Evolutionary conservation across 2,329 filamentous ascomycete species (phyloP).

Genomic region (Colletotrichum liaoningense): DNA sequence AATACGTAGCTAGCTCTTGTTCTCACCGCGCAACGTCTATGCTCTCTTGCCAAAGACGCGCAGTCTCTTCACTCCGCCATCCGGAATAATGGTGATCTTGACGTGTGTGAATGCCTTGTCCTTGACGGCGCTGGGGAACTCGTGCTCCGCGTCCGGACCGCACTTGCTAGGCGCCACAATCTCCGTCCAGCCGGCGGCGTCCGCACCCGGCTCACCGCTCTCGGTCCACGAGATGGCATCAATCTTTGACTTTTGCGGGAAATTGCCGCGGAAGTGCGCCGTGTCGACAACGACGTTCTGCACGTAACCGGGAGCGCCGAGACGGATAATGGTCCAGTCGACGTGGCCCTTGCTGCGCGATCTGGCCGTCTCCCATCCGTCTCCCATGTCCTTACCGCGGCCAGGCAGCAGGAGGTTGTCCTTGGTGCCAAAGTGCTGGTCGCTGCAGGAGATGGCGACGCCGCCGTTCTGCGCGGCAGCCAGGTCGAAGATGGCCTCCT

Average conservation of each 20-base stretch:
- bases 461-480: slow-evolving; percentile 84
- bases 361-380: slow-evolving; percentile 87
- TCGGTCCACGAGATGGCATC: slow-evolving; percentile 68
- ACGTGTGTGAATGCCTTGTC: slow-evolving; percentile 80
- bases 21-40: not conserved
- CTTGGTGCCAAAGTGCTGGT: slow-evolving; percentile 87
- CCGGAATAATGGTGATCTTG: slow-evolving; percentile 92
- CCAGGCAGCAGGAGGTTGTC: slow-evolving; percentile 84
- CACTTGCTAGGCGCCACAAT: slow-evolving; percentile 75
- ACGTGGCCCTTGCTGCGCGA: slow-evolving; percentile 78
- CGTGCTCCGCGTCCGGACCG: slow-evolving; percentile 79
- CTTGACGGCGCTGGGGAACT: slow-evolving; percentile 66
- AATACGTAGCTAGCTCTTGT: not conserved
- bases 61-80: slow-evolving; percentile 91
- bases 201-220: slow-evolving; percentile 64
- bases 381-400: slow-evolving; percentile 85
- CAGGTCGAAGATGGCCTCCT: slow-evolving; percentile 76
- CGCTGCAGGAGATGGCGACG: slow-evolving; percentile 79
- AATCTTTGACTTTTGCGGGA: slow-evolving; percentile 80
- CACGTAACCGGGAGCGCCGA: slow-evolving; percentile 74
- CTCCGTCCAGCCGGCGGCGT: slow-evolving; percentile 73
- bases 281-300: slow-evolving; percentile 81
- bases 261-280: slow-evolving; percentile 86
- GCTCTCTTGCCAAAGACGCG: slow-evolving; percentile 77
- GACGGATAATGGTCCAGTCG: slow-evolving; percentile 83